These are phyloP conservation scores for Wickerhamomyces sydowiorum DNA, from an alignment of 805 yeast species.

Conservation along the genomic window DNA sequence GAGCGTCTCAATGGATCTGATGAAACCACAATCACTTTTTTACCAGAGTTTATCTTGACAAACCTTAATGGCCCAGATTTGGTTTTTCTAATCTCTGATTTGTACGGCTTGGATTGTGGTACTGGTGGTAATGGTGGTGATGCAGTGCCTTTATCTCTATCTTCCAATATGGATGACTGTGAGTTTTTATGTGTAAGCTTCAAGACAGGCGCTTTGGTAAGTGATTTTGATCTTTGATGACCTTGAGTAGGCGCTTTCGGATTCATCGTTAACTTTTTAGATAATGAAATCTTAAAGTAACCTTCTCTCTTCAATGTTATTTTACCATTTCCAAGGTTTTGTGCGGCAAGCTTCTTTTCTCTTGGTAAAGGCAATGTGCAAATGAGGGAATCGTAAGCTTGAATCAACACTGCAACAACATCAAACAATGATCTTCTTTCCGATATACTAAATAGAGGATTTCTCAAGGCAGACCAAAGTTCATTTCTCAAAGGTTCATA, in stretches of 20 bases:
- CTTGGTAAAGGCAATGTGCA: conserved; percentile 65
- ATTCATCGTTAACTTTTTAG: conserved; percentile 7
- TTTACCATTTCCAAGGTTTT: conserved; percentile 43
- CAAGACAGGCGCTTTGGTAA: not conserved
- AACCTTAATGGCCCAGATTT: conserved; percentile 31
- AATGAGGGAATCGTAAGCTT: conserved; percentile 51
- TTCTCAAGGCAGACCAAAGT: conserved; percentile 67
- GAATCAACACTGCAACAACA: conserved; percentile 58
- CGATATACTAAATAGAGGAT: conserved; percentile 51
- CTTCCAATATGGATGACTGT: not conserved
- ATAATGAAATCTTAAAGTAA: conserved; percentile 14
- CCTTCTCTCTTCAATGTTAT: conserved; percentile 57
- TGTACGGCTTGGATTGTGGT: conserved; percentile 3
- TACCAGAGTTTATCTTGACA: conserved; percentile 32
- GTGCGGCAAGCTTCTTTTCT: conserved; percentile 60
- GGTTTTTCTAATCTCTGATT: conserved; percentile 15
- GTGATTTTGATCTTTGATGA: not conserved
- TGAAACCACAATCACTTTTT: conserved; percentile 34
- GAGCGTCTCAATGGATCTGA: conserved; percentile 32
- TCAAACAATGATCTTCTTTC: conserved; percentile 61
- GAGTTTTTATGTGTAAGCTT: not conserved
- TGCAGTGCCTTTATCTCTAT: not conserved
- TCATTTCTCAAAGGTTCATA: conserved; percentile 50
- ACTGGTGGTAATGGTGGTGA: not conserved
- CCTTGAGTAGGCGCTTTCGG: conserved; percentile 1